A percentile compares a stretch with the other conserved stretches of the same genome.
Conservation (phyloP, 495 filamentous ascomycete species). For the Tricharina praecox region DNA sequence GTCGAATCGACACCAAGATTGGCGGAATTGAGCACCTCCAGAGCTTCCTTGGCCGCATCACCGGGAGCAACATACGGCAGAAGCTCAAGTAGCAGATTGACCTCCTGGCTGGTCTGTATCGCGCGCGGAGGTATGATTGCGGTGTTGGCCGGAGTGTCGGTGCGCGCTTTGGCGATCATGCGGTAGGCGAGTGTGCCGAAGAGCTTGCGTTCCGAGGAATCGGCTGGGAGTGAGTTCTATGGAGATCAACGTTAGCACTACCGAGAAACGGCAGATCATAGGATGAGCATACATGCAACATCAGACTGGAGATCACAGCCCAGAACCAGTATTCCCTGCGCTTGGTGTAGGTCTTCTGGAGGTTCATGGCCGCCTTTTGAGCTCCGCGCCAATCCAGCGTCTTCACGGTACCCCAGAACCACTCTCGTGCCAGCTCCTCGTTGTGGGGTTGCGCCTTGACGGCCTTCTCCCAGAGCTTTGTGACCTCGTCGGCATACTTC, state of each 20-base stretch:
- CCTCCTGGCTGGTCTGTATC: slow-evolving; percentile 39
- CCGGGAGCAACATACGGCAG: slow-evolving; percentile 26
- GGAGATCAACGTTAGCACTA: slow-evolving; percentile 12
- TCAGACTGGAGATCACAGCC: slow-evolving; percentile 38
- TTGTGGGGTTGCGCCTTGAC: slow-evolving; percentile 37
- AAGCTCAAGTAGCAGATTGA: slow-evolving; percentile 38
- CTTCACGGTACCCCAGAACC: slow-evolving; percentile 37
- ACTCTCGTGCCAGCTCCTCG: slow-evolving; percentile 36
- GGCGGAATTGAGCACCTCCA: slow-evolving; percentile 36
- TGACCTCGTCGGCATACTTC: slow-evolving; percentile 22
- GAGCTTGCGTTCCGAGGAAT: slow-evolving; percentile 36
- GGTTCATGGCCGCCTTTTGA: slow-evolving; percentile 44
- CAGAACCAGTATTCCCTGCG: slow-evolving; percentile 42
- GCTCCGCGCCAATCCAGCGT: slow-evolving; percentile 39
- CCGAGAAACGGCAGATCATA: not conserved
- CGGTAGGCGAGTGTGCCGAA: slow-evolving; percentile 43
- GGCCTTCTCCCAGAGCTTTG: slow-evolving; percentile 39
- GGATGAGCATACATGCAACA: slow-evolving; percentile 24
- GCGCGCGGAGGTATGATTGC: slow-evolving; percentile 31
- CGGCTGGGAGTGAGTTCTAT: slow-evolving; percentile 27
- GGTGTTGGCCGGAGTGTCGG: slow-evolving; percentile 33
- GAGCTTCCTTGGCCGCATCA: slow-evolving; percentile 29
- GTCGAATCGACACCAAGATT: slow-evolving; percentile 37
- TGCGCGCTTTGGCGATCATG: slow-evolving; percentile 40
- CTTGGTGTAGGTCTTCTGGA: slow-evolving; percentile 42